Evolutionary conservation across 192 early-diverging fungal species (phyloP).

Genomic region (Chytriomyces sp.): DNA sequence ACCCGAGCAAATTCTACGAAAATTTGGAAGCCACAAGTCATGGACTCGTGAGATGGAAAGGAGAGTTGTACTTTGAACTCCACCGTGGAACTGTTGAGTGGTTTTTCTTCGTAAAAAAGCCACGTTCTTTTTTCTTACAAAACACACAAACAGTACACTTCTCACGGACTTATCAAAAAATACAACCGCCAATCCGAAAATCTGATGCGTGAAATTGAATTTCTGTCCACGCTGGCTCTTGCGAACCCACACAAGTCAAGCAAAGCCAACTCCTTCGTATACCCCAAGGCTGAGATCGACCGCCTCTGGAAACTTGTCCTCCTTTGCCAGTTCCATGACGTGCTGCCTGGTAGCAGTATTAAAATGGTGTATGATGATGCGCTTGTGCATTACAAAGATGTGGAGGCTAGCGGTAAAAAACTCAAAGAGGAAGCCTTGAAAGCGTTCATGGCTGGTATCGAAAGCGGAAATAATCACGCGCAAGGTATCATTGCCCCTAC

Average conservation of each 20-base stretch:
- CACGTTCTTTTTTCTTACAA: constrained; percentile 13
- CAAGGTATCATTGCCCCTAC: not conserved
- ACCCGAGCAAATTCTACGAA: constrained; percentile 86
- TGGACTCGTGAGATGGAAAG: constrained; percentile 86
- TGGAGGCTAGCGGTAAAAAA: constrained; percentile 38
- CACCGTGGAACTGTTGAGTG: constrained; percentile 85
- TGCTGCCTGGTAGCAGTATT: constrained; percentile 91
- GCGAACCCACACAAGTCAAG: constrained; percentile 22
- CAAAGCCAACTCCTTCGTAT: constrained; percentile 31
- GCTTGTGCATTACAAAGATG: constrained; percentile 56
- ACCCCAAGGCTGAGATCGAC: constrained; percentile 79
- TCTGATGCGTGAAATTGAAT: constrained; percentile 84
- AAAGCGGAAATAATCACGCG: not conserved
- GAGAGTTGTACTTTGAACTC: constrained; percentile 95
- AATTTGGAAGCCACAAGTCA: constrained; percentile 70
- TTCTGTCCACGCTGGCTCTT: constrained; percentile 64
- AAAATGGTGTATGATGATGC: constrained; percentile 91
- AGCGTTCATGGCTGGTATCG: constrained; percentile 10
- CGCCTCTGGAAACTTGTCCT: constrained; percentile 87
- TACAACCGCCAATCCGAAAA: constrained; percentile 86
- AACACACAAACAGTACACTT: constrained; percentile 68
- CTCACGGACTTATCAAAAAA: constrained; percentile 84
- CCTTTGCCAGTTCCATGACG: constrained; percentile 98
- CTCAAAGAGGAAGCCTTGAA: constrained; percentile 44
- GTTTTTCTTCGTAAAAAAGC: not conserved